Conservation (phyloP, 1,139 yeast genomes). For the Candida buenavistaensis region DNA sequence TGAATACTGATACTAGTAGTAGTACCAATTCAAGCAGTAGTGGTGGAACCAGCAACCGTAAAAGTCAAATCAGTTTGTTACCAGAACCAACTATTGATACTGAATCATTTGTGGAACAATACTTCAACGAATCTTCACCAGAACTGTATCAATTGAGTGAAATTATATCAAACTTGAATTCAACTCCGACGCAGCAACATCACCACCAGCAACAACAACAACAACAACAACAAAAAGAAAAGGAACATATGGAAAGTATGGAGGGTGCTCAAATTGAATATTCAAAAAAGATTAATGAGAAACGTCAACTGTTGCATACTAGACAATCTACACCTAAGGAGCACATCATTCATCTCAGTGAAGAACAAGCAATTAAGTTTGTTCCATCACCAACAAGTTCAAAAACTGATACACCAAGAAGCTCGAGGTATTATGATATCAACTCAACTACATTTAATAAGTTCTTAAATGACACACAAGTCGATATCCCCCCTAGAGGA, state of each 20-base stretch:
- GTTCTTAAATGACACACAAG: conserved; percentile 28
- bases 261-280: conserved; percentile 6
- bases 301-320: conserved; percentile 5
- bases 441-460: conserved; percentile 18
- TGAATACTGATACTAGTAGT: conserved; percentile 5
- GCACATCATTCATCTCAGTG: conserved; percentile 6
- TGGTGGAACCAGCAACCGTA: conserved; percentile 6
- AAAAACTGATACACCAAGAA: conserved; percentile 9
- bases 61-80: conserved; percentile 10
- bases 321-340: conserved; percentile 2
- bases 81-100: conserved; percentile 16
- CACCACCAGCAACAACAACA: conserved; percentile 6
- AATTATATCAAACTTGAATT: conserved; percentile 6
- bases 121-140: conserved; percentile 11
- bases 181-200: conserved; percentile 5
- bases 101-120: conserved; percentile 14
- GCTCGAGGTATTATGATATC: conserved; percentile 11
- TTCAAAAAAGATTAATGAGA: conserved; percentile 2
- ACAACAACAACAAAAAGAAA: conserved; percentile 2
- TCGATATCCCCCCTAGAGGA: conserved; percentile 39
- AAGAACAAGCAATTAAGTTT: conserved; percentile 8
- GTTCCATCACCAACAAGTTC: conserved; percentile 7
- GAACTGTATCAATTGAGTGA: conserved; percentile 11
- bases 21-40: conserved; percentile 6
- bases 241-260: conserved; percentile 5